Evolutionary conservation across 192 early-diverging fungal species (phyloP).

Genomic region (Podila verticillata): DNA sequence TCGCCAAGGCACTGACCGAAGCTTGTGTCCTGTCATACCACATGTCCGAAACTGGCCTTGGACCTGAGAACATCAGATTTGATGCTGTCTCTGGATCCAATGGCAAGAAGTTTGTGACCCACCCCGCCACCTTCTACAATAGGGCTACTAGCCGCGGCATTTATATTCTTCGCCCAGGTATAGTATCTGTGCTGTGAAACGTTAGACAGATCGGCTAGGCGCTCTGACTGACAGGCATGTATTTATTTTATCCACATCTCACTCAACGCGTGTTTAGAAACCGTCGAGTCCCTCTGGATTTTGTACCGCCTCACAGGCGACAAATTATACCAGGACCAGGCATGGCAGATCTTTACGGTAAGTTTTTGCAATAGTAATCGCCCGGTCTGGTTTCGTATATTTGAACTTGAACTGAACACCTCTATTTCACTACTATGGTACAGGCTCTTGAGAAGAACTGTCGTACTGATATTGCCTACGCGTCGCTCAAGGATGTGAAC

Average conservation of each 20-base stretch:
- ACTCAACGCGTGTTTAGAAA: constrained; percentile 55
- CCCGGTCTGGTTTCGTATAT: too few relatives aligned
- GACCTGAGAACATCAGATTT: constrained; percentile 59
- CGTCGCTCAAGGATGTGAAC: constrained; percentile 57
- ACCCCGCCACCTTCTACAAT: constrained; percentile 17
- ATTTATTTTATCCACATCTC: too few relatives aligned
- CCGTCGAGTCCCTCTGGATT: constrained; percentile 76
- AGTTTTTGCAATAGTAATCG: background rate
- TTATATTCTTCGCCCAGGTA: constrained; percentile 65
- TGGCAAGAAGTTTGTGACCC: constrained; percentile 3
- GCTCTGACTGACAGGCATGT: too few relatives aligned
- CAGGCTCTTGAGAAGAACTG: constrained; percentile 60
- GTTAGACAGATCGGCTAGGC: background rate
- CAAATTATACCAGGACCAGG: constrained; percentile 69
- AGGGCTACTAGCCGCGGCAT: constrained; percentile 3
- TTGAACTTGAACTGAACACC: too few relatives aligned
- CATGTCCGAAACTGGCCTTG: constrained; percentile 58
- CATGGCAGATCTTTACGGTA: constrained; percentile 73
- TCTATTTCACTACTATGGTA: too few relatives aligned
- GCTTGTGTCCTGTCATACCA: constrained; percentile 60
- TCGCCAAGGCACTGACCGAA: constrained; percentile 55
- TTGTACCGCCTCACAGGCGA: constrained; percentile 80
- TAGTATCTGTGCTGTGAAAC: background rate
- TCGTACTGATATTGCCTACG: constrained; percentile 58
- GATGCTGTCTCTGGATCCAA: background rate